Base-by-base conservation (phyloP, 2,329 filamentous ascomycete species). In the Aspergillus caelatus region DNA sequence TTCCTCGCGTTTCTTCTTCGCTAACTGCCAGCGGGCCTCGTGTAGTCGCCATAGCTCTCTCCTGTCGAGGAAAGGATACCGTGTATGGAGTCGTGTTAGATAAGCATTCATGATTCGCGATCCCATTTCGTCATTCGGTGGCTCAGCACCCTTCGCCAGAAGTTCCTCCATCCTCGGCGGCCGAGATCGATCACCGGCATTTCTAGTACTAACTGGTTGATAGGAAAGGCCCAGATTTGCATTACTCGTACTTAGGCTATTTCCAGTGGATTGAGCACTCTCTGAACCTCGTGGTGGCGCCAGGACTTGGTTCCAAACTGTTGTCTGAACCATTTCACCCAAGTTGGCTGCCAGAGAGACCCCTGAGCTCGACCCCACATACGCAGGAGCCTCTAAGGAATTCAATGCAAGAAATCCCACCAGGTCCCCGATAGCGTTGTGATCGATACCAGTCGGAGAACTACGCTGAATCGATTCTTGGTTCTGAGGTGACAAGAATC, bases 241-340 rank as follows among this genome's bases (percentile, higher is more conserved):
- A 12, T 54, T 52, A 7, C 48, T 57, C 16, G 53, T 19, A 23
- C 16, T 59, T 60, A 65, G 58, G 65, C 67, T 30, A 3, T 62
- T 48, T 67, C 62, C 55, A 56, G 64, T 43, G 63, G 65, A 28
- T 70, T 72, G n/a, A 7, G 56, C 43, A 8, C 43, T 66, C 41
- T 65, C 65, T 21, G 65, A 66, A 7, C 59, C 62, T 36, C 71
- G 67, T 58, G 71, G 71, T 16, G 69, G 70, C 1, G 73, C 71
- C 19, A 84, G 71, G 2, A 82, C 80, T 65, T 85, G 84, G 56
- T 84, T 84, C 83, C 83, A 85, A 1, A 84, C 82, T 21, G 82
- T 84, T 0, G 82, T 81, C 67, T 85, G 83, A 10, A 85, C 82
- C 81, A 85, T 85, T 57, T 84, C 81, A 26, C 83, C 82, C 9